Base-by-base conservation (phyloP, 768 basidiomycete genomes). In the Tulasnella sp. region DNA sequence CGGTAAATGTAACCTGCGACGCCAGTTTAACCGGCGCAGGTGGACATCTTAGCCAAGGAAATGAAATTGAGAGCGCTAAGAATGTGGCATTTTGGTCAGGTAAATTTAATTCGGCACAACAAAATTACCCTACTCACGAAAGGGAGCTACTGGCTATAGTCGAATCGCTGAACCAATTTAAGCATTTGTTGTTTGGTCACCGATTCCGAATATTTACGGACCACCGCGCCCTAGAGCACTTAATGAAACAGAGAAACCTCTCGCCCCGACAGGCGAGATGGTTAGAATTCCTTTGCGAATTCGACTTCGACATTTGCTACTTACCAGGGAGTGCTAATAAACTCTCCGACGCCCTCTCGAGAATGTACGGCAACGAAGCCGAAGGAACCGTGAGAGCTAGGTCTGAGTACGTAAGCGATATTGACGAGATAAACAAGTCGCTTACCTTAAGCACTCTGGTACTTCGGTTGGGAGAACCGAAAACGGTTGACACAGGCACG, bases 291-390 rank as follows among this genome's bases (percentile, higher is more conserved):
- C 76, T 88, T 0, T 72, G 78, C 0, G 79, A 83, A 25, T 88
- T 85, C 75, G 82, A 86, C 49, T 80, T 80, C 68, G 54, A 78
- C 0, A 83, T 86, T 15, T 67, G 74, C 3, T 86, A 86, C 72
- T 76, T 87, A 80, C 70, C 79, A 0, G 86, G 86, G 0, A 78
- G 79, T 0, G 81, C 83, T 4, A 87, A 88, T 76, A 79, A 82
- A 0, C 77, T 85, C 0, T 82, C 84, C 0, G 86, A 88, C 79
- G 83, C 85, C 0, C 78, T 88, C 6, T 87, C 85, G 42, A 42
- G 42, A 42, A 42, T 42, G 14, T 39, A 39, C 39, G 0, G 39
- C 39, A 12, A 39, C 12, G 39, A 39, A 12, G 39, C 39, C 5
- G 6, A 39, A 39, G 39, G 39, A 39, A 39, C 39, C 39, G 39